Evolutionary conservation across 2,329 filamentous ascomycete genomes (phyloP), one percentile per base, ranked within the genome.

Genomic region (Apiospora sp.): DNA sequence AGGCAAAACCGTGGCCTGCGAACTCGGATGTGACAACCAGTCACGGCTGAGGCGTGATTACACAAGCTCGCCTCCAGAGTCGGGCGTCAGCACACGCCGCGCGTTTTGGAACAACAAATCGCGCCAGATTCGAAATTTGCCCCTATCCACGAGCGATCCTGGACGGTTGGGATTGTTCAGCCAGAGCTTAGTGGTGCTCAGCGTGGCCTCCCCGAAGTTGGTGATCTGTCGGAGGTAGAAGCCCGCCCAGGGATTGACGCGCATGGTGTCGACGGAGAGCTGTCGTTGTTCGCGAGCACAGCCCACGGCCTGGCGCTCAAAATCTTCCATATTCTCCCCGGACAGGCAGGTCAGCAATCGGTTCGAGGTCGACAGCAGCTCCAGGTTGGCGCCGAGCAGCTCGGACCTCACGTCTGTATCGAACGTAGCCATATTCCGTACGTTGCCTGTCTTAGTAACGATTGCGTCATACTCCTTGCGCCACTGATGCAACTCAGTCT

Each of bases 201-300:
- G 27, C 3, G 70, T 71, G 27, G 72, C 70, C 8, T 69, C 67
- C 22, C 68, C 70, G 16, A 67, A 67, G 24, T 48, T 41, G 24
- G 70, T 70, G 44, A 71, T 73, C 44, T 73, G 72, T 14, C 68
- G 41, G 4, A 73, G 67, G 27, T 73, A 73, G 46, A 73, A 73
- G 43, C 51, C 69, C 8, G 72, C 70, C 43, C 70, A 71, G 7
- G 67, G 70, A 6, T 73, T 69, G 46, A 37, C 67, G 5, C 67
- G 24, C 37, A 58, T 16, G 13, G 51, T 58, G 13, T 67, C 70
- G 30, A 44, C n/a, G 13, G 61, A 14, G n/a, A 73, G 70, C 30
- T 69, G n/a, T 14, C 49, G 64, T 30, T 67, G 67, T 37, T 43
- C 43, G 27, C 34, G 34, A 22, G 72, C 70, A 30, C 68, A 70